These are phyloP conservation scores for Leavenworthia alabamica DNA, from an alignment of 345 rosid genomes.

Conservation along the genomic window DNA sequence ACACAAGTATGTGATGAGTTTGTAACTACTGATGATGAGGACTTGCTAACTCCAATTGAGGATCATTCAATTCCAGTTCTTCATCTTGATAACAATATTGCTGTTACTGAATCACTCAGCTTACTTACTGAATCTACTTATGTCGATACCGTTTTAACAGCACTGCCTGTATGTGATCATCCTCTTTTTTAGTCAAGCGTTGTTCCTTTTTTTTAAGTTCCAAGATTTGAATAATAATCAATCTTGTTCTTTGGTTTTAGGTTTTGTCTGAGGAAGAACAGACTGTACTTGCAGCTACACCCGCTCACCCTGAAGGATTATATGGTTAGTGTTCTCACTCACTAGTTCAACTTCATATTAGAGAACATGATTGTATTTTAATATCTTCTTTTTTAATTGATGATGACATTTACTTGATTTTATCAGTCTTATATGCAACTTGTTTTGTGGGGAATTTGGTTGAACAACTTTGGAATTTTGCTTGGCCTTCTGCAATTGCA, in stretches of 20 bases:
- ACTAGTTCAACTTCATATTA: neutral
- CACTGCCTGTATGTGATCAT: constrained; percentile 74
- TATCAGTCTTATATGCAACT: constrained; percentile 52
- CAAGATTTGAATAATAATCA: too few species aligned
- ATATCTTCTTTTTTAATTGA: neutral
- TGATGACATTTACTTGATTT: neutral
- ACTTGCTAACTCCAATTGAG: constrained; percentile 32
- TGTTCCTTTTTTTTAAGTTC: too few species aligned
- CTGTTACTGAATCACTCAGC: constrained; percentile 53
- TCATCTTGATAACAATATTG: constrained; percentile 59
- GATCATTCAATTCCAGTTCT: constrained; percentile 50
- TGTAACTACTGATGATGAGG: constrained; percentile 45
- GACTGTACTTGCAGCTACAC: constrained; percentile 78
- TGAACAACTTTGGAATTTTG: constrained; percentile 90
- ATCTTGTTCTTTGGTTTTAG: constrained; percentile 32
- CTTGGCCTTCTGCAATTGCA: constrained; percentile 95
- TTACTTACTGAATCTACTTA: constrained; percentile 54
- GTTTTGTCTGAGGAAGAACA: constrained; percentile 89
- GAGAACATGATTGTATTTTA: neutral
- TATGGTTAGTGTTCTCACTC: constrained; percentile 45
- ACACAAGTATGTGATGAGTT: constrained; percentile 45
- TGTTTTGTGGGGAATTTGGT: constrained; percentile 77
- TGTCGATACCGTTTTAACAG: constrained; percentile 62
- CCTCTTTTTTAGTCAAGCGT: neutral
- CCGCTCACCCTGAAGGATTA: constrained; percentile 84